Percentiles rank a stretch among this genome's conserved stretches.
phyloP scores from a whole-genome alignment of 2,329 filamentous ascomycete genomes.

The Bertia moriformis region DNA sequence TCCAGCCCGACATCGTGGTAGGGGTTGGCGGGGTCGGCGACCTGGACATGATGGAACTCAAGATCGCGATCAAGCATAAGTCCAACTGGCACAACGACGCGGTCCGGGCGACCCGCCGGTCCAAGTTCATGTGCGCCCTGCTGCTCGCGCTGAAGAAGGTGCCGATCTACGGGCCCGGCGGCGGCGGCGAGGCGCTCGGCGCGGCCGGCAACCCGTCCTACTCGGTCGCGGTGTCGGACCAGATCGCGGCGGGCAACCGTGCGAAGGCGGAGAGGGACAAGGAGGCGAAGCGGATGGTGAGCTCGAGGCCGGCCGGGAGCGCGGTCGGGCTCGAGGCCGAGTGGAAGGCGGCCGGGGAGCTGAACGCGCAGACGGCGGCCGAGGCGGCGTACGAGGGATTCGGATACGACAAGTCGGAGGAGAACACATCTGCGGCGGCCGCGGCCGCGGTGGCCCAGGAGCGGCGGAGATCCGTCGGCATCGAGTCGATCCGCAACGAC shows the following conservation, averaged over 20 bases:
- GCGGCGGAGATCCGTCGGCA: constrained; percentile 6
- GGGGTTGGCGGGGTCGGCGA: constrained; percentile 67
- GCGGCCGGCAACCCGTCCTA: constrained; percentile 66
- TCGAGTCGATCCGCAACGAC: constrained; percentile 16
- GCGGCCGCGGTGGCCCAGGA: neutral
- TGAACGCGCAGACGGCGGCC: constrained; percentile 24
- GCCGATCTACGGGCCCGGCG: constrained; percentile 71
- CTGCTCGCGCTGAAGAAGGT: constrained; percentile 73
- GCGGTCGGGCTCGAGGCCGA: constrained; percentile 21
- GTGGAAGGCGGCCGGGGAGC: constrained; percentile 24
- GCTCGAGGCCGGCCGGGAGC: constrained; percentile 20
- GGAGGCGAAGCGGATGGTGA: constrained; percentile 52
- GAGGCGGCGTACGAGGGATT: constrained; percentile 19
- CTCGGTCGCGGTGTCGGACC: constrained; percentile 61
- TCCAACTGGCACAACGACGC: constrained; percentile 82
- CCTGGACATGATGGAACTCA: constrained; percentile 75
- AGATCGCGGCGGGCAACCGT: constrained; percentile 49
- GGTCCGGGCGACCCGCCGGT: constrained; percentile 66
- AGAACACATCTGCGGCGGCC: too few relatives aligned
- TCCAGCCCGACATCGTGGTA: constrained; percentile 69
- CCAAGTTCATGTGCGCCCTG: constrained; percentile 93
- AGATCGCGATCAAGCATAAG: constrained; percentile 79
- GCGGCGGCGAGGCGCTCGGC: constrained; percentile 45
- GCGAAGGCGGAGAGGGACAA: constrained; percentile 42
- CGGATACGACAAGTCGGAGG: constrained; percentile 14